Base-by-base conservation (phyloP, 495 filamentous ascomycete genomes). In the Trichodelitschia bisporula region DNA sequence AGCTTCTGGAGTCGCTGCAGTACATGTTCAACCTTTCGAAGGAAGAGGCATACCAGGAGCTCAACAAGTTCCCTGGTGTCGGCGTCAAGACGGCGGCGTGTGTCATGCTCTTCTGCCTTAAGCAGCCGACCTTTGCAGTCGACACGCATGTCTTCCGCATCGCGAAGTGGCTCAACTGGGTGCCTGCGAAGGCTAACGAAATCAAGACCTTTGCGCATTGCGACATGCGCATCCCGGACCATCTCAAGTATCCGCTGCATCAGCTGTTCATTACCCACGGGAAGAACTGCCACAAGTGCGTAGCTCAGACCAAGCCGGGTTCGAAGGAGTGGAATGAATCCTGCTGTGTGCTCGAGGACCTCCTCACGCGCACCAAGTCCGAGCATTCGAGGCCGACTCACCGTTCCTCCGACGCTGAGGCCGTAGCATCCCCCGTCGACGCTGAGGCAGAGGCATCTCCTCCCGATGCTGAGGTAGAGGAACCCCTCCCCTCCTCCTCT, bases 71-170 rank as follows among this genome's bases (percentile, higher is more conserved):
- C 27, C 73, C 74, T 2, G 86, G 84, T 2, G 77, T 95, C 35
- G 86, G 83, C 0, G 69, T 77, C 31, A 97, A 97, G 53, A 91
- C 83, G 0, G 75, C 83, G 2, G 72, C 77, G 4, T 97, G 86
- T 32, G 57, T 62, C 10, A 44, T 62, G 0, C 56, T 66, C 13
- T 62, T 62, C 41, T 59, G 54, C 28, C 51, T 64, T 13, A 46
- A 62, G 16, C 42, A 48, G 3, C 48, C 58, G 4, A 36, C 45
- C 21, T 53, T 66, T 32, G 57, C 57, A 2, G 38, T 52, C 12
- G 49, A 54, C 20, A 58, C 58, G 1, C 56, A 60, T 24, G 48
- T 63, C 28, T 52, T 61, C 36, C 68, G 78, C 13, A 63, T 91
- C 33, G 69, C 66, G 42, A 71, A 68, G 33, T 91, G 80, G 70